Base-by-base conservation (phyloP, 2,329 filamentous ascomycete genomes). In the Madurella mycetomatis region DNA sequence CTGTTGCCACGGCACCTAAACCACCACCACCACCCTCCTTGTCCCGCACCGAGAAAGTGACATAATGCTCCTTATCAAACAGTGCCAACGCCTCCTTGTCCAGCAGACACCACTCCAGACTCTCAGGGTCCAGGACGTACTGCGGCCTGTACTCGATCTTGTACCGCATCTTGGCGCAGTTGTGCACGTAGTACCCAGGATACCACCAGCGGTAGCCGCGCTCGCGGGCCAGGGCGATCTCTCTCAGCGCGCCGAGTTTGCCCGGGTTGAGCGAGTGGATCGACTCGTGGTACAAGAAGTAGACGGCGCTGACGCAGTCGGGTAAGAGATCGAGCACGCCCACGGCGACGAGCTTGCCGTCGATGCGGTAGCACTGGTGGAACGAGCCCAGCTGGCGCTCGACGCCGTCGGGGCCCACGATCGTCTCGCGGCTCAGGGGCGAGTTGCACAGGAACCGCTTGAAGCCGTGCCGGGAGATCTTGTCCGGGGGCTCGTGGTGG, bases 121-220 rank as follows among this genome's bases (percentile, higher is more conserved):
- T 79, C 57, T 84, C 81, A 0, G 87, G 86, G 60, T 92, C 86
- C 11, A 92, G 76, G 11, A 94, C 78, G 64, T 85, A 82, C 65
- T 90, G 87, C 1, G 88, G 88, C 11, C 78, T 76, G 67, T 88
- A 94, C 65, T 91, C 86, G 54, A 85, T 86, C 73, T 94, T 94
- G 74, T 94, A 94, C 62, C 79, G 78, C 89, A 94, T 92, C 73
- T 94, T 94, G 50, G 81, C 77, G 64, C 88, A 92, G 51, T 74
- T 83, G 67, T 92, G 88, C 55, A 94, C 92, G 64, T 92, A 94
- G 69, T 84, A 92, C 5, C 89, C 85, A 5, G 79, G 86, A 70
- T 92, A 94, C 80, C 90, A 94, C 76, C 83, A 90, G 42, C 79
- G 73, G 63, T 92, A 91, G 0, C 82, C 85, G 5, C 75, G 76